Conservation (phyloP, 768 basidiomycete genomes). For the Boletus patriciae region DNA sequence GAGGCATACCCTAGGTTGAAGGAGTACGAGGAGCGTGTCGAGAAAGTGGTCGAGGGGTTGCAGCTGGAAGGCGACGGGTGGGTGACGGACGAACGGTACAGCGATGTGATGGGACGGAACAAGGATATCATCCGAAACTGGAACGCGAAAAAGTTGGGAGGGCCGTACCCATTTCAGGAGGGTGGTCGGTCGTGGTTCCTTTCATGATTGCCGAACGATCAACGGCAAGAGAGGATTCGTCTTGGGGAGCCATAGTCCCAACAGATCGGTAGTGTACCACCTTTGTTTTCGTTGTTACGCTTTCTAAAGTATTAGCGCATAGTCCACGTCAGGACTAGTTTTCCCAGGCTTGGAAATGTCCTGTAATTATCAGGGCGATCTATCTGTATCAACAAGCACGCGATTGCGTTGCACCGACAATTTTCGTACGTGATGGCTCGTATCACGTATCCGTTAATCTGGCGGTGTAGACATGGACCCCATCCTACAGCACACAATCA, state of each 20-base stretch:
- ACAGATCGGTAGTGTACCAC: too few species aligned
- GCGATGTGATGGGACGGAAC: background rate
- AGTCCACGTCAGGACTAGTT: too few species aligned
- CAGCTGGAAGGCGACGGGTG: constrained; percentile 2
- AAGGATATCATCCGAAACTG: background rate
- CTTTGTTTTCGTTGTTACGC: too few species aligned
- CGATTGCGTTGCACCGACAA: too few species aligned
- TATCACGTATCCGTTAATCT: too few species aligned
- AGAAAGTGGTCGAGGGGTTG: background rate
- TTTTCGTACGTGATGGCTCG: too few species aligned
- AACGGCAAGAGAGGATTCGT: background rate
- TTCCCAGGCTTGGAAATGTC: too few species aligned
- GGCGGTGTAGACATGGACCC: too few species aligned
- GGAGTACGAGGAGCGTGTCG: background rate
- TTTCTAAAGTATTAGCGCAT: too few species aligned
- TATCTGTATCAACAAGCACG: too few species aligned
- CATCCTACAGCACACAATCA: too few species aligned
- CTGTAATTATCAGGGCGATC: too few species aligned
- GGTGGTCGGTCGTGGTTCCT: background rate
- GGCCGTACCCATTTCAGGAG: background rate
- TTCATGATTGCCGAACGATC: background rate
- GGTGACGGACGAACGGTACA: background rate
- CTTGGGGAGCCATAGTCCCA: background rate
- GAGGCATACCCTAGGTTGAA: background rate
- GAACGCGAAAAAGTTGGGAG: background rate